Conservation (phyloP, 352 stramenopile species). For the Globisporangium takayamanum region DNA sequence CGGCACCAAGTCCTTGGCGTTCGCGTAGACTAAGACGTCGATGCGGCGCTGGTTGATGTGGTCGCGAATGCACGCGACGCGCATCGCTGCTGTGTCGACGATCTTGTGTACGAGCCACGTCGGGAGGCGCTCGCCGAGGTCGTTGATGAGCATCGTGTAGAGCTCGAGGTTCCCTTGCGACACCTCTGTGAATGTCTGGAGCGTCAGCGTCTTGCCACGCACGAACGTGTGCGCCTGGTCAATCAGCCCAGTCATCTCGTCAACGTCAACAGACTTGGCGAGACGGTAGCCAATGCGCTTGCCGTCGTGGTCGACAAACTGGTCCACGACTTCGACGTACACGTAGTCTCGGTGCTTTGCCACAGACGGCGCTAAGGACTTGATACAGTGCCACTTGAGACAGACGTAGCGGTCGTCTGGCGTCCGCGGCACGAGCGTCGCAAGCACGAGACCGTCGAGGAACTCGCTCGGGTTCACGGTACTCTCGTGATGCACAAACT, state of each 20-base stretch:
- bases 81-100: conserved; percentile 67
- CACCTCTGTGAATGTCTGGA: conserved; percentile 67
- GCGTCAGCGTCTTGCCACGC: conserved; percentile 63
- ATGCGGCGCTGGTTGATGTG: conserved; percentile 71
- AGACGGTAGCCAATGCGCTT: conserved; percentile 64
- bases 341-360: conserved; percentile 78
- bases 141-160: conserved; percentile 79
- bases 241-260: conserved; percentile 31
- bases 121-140: conserved; percentile 63
- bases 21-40: conserved; percentile 61
- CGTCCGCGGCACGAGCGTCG: conserved; percentile 61
- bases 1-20: conserved; percentile 63
- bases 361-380: conserved; percentile 62
- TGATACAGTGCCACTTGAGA: conserved; percentile 78
- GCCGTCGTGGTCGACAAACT: conserved; percentile 58
- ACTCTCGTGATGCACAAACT: conserved; percentile 61
- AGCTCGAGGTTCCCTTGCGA: conserved; percentile 57
- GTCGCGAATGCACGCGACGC: conserved; percentile 68
- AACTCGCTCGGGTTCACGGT: conserved; percentile 69
- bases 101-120: conserved; percentile 83
- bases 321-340: conserved; percentile 79
- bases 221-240: conserved; percentile 56
- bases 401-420: conserved; percentile 63
- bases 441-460: conserved; percentile 70
- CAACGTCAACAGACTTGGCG: conserved; percentile 68